Percentiles rank a stretch among this genome's conserved stretches.
These are phyloP conservation scores for Quercus lobata DNA, from an alignment of 331 rosid genomes.

Conservation along the genomic window DNA sequence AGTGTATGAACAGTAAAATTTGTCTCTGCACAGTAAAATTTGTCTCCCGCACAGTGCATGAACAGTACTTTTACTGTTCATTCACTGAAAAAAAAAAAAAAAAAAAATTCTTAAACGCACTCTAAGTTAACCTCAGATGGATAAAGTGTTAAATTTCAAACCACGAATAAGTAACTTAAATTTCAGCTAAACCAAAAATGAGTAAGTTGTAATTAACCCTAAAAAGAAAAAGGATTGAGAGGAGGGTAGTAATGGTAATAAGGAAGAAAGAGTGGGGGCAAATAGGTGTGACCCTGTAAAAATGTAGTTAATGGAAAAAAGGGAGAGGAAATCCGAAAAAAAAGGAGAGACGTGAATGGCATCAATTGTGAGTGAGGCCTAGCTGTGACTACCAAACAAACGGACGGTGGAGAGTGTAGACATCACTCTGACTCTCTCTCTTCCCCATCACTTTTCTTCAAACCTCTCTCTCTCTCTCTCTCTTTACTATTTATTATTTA, in stretches of 20 bases:
- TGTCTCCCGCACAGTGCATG: too few species aligned
- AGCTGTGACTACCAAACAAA: not conserved
- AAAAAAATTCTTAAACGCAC: too few species aligned
- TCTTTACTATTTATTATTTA: constrained; percentile 14
- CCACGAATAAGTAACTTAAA: too few species aligned
- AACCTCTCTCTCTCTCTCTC: not conserved
- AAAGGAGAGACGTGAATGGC: constrained; percentile 23
- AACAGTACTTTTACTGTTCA: too few species aligned
- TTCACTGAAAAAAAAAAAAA: too few species aligned
- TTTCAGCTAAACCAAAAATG: too few species aligned
- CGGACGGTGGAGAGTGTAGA: constrained; percentile 14
- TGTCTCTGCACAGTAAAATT: too few species aligned
- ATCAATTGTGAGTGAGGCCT: constrained; percentile 11
- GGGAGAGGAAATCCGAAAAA: constrained; percentile 17
- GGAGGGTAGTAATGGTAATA: constrained; percentile 9
- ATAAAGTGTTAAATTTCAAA: too few species aligned
- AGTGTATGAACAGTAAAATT: too few species aligned
- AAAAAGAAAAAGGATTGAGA: not conserved
- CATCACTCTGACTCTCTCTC: not conserved
- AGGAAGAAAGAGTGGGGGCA: not conserved
- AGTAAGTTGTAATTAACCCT: not conserved
- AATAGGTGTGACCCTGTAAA: not conserved
- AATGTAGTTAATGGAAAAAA: not conserved
- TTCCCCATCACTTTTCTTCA: constrained; percentile 1
- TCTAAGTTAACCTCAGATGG: too few species aligned